Evolutionary conservation across 805 yeast genomes (phyloP), one percentile per base, ranked within the genome.

Genomic region (Ogataea philodendri): DNA sequence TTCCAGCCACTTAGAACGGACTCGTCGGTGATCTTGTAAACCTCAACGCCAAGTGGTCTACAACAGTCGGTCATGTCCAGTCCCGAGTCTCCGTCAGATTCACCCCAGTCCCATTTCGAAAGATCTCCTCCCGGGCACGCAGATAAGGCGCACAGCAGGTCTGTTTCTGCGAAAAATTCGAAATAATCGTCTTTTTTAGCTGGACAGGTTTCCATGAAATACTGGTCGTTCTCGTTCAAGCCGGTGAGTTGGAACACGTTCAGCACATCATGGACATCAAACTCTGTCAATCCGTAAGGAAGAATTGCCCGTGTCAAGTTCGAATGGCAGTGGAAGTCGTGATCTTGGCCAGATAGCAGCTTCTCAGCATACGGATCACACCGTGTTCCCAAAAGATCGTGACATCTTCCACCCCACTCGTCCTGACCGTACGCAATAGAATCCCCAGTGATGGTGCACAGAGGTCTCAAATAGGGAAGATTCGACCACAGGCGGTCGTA

Each of bases 111-210:
- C 84, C 84, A 79, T 33, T 67, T 64, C 18, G 80, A 73, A 41
- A 78, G 60, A 55, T 78, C 84, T 18, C 85, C 85, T 32, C 84
- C 85, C 4, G 84, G 84, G 54, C 84, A 79, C 7, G 84, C 78
- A 37, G 77, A 70, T 30, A 79, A 68, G 7, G 84, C 84, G 46
- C 80, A 74, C 32, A 79, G 57, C 39, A 78, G 57, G 49, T 79
- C 84, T 30, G 72, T 74, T 49, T 79, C 85, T 3, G 84, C 84
- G 57, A 77, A 79, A 53, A 76, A 67, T 55, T 79, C 84, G 48
- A 79, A 77, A 54, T 74, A 76, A 49, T 79, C 85, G 9, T 68
- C 74, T 26, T 63, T 57, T 22, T 68, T 62, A 2, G 84, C 79
- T 1, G 85, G 85, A 44, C 80, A 76, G 2, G 84, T 72, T 51